Conservation (phyloP, 179 eudicot species). For the Vitellaria paradoxa region DNA sequence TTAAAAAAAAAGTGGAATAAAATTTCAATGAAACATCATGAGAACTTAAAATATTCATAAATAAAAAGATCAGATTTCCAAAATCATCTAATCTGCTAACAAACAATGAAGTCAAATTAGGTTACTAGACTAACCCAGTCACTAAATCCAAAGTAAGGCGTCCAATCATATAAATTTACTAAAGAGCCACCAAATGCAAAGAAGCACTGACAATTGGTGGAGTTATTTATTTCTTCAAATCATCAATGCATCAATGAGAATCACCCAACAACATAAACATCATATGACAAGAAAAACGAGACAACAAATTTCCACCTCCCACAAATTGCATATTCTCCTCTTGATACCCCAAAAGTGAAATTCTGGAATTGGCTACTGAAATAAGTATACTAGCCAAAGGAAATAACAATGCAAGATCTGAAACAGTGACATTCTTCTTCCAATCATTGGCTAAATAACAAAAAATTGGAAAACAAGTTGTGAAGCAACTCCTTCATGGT, state of each 20-base stretch:
- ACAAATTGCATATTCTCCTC: neutral
- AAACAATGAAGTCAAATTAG: neutral
- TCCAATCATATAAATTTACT: neutral
- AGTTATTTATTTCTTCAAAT: neutral
- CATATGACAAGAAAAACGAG: neutral
- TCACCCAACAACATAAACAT: neutral
- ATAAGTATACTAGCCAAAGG: neutral
- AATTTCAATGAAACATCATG: neutral
- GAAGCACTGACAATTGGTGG: neutral
- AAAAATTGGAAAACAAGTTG: neutral
- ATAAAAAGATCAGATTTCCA: neutral
- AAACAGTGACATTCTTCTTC: neutral
- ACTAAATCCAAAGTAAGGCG: constrained; percentile 1
- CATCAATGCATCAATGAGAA: neutral
- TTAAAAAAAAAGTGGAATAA: no score
- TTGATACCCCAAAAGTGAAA: neutral
- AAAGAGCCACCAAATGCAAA: neutral
- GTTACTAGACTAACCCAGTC: neutral
- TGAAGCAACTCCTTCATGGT: neutral
- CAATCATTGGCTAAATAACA: neutral
- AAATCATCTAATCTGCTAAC: neutral
- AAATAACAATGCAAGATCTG: neutral
- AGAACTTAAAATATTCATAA: neutral
- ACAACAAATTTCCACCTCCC: neutral
- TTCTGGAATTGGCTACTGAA: neutral